Evolutionary conservation across 176 grass and related monocot genomes (phyloP), one percentile per base, ranked within the genome.

Genomic region (Ananas comosus): DNA sequence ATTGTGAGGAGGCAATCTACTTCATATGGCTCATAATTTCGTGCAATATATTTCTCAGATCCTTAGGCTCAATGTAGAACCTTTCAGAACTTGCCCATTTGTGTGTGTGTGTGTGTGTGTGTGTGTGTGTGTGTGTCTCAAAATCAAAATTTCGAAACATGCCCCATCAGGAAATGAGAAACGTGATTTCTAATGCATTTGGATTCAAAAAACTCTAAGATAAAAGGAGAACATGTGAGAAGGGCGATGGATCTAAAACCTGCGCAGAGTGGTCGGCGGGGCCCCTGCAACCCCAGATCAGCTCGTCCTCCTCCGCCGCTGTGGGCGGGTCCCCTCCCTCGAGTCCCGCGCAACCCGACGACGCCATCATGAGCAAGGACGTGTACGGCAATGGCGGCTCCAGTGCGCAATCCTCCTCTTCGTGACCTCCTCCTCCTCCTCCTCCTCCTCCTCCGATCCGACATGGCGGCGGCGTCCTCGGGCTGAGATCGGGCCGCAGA

Each of bases 291-390:
- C 88, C 85, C 89, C 85, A 92, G 0, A 78, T 52, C 52, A 88
- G 57, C 12, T 88, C 73, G 13, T 84, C 84, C 25, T 82, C 75
- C 17, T 80, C 72, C 1, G n/a, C 68, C 33, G 33, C 33, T 42
- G 33, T 42, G 22, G 79, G 48, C n/a, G 67, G 67, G 51, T 77
- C 76, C 21, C 3, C 52, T 12, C 53, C 53, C 3, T 83, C 48
- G 51, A 84, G 74, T 50, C 80, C 81, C 27, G 57, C 52, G 77
- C 80, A 85, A 65, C 76, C 78, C 0, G 67, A 72, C 6, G 85
- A 71, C 7, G 76, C 54, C 76, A 78, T 70, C 89, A 85, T 85
- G 21, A 88, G 85, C 70, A 85, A 64, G 48, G 82, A 85, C 16
- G 85, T 85, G 73, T 85, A 92, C 19, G 89, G 85, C 58, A 77